phyloP scores from a whole-genome alignment of 768 basidiomycete genomes.

The Chalciporus piperatus region DNA sequence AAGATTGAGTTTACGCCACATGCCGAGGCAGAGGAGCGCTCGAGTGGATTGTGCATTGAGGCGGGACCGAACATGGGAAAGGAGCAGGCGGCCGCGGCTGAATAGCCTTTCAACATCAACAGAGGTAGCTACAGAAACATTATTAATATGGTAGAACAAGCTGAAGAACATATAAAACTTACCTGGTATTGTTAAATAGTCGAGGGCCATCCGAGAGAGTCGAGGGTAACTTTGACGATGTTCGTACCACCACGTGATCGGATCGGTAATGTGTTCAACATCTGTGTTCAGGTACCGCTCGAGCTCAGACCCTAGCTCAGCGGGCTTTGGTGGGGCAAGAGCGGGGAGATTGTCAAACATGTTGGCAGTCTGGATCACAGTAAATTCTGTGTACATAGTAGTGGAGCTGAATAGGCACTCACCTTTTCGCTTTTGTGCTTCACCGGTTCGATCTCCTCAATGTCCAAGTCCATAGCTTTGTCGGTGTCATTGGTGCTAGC shows the following conservation, averaged over 20 bases:
- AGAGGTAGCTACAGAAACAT: too few relatives aligned
- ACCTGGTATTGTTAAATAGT: background rate
- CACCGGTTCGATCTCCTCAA: background rate
- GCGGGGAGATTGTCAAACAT: background rate
- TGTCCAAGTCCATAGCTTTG: too few relatives aligned
- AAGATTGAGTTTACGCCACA: slow-evolving; percentile 26
- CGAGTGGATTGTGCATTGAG: slow-evolving; percentile 26
- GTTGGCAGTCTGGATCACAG: too few relatives aligned
- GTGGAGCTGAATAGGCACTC: too few relatives aligned
- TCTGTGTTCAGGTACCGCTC: background rate
- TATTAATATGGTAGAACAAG: too few relatives aligned
- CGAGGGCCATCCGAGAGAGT: background rate
- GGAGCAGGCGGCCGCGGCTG: slow-evolving; percentile 25
- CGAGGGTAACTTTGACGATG: background rate
- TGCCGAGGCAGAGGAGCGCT: slow-evolving; percentile 32
- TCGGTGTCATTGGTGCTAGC: too few relatives aligned
- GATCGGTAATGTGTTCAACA: background rate
- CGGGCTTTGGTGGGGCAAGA: background rate
- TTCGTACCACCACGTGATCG: background rate
- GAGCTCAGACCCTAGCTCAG: background rate
- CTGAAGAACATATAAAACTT: too few relatives aligned
- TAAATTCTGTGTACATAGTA: too few relatives aligned
- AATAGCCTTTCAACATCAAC: slow-evolving; percentile 11
- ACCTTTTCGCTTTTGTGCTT: too few relatives aligned
- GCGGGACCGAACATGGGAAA: slow-evolving; percentile 26